Conservation (phyloP, 106 monocot genomes). For the Apostasia shenzhenica region DNA sequence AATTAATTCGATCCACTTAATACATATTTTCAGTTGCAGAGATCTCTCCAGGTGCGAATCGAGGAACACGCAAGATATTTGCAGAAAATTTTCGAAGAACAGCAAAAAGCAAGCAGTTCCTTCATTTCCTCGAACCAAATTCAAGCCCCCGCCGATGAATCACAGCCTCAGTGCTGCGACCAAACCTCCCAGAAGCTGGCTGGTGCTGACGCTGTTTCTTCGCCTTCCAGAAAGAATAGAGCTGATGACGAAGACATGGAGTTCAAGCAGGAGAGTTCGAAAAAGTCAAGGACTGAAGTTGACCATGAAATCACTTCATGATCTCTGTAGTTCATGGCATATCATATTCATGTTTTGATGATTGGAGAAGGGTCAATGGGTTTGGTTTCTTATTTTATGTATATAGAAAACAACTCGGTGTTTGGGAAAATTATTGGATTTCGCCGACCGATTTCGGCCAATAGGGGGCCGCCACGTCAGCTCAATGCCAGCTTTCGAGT, state of each 20-base stretch:
- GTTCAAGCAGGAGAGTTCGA: slow-evolving; percentile 11
- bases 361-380: no score
- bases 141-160: slow-evolving; percentile 3
- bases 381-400: no score
- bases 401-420: no score
- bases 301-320: not conserved
- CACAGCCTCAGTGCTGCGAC: slow-evolving; percentile 13
- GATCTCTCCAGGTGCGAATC: slow-evolving; percentile 73
- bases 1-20: no score
- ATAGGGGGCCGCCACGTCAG: no score
- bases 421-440: no score
- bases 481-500: no score
- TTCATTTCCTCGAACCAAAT: slow-evolving; percentile 17
- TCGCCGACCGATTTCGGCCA: no score
- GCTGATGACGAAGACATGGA: slow-evolving; percentile 13
- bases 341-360: no score
- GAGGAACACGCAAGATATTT: slow-evolving; percentile 86
- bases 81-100: slow-evolving; percentile 81
- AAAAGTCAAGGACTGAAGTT: slow-evolving; percentile 27
- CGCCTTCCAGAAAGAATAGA: slow-evolving; percentile 22
- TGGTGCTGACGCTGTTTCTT: slow-evolving; percentile 12
- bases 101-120: slow-evolving; percentile 45
- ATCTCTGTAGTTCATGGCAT: no score
- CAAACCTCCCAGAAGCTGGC: slow-evolving; percentile 10
- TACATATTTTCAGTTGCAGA: slow-evolving; percentile 47